phyloP scores from a whole-genome alignment of 2,329 filamentous ascomycete genomes.

The Aspergillus clavatus region DNA sequence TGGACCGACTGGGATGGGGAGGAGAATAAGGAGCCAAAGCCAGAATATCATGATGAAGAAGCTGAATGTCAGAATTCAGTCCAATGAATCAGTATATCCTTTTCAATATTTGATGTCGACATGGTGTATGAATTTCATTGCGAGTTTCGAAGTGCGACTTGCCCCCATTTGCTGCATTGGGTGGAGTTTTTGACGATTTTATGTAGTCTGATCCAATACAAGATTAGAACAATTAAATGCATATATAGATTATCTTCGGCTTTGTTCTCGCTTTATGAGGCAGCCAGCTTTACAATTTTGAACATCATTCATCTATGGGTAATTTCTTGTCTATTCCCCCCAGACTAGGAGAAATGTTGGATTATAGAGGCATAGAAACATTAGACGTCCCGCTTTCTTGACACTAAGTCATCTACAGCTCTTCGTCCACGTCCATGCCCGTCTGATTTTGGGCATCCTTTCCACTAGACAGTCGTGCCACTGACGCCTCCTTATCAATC shows the following conservation, averaged over 20 bases:
- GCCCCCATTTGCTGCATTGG: too few relatives aligned
- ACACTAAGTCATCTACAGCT: conserved; percentile 37
- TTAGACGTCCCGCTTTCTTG: conserved; percentile 4
- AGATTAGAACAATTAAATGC: too few relatives aligned
- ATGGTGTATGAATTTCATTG: too few relatives aligned
- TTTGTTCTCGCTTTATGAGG: neutral
- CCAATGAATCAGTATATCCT: conserved; percentile 1
- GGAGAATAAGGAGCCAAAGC: conserved; percentile 9
- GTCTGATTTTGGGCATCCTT: conserved; percentile 45
- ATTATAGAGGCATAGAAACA: conserved; percentile 1
- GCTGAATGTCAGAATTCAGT: neutral
- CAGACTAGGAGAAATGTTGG: neutral
- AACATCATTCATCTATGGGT: conserved; percentile 4
- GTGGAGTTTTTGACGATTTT: too few relatives aligned
- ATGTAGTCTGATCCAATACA: too few relatives aligned
- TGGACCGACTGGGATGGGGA: conserved; percentile 33
- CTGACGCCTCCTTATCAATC: conserved; percentile 98
- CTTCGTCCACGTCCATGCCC: conserved; percentile 66
- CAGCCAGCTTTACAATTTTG: neutral
- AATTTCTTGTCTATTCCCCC: neutral
- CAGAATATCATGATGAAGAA: conserved; percentile 7
- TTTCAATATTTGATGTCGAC: too few relatives aligned
- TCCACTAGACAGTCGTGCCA: conserved; percentile 59
- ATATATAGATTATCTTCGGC: too few relatives aligned
- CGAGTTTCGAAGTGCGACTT: too few relatives aligned